These are phyloP conservation scores for Linaria vulgaris DNA, from an alignment of 257 asterid genomes.

Conservation along the genomic window DNA sequence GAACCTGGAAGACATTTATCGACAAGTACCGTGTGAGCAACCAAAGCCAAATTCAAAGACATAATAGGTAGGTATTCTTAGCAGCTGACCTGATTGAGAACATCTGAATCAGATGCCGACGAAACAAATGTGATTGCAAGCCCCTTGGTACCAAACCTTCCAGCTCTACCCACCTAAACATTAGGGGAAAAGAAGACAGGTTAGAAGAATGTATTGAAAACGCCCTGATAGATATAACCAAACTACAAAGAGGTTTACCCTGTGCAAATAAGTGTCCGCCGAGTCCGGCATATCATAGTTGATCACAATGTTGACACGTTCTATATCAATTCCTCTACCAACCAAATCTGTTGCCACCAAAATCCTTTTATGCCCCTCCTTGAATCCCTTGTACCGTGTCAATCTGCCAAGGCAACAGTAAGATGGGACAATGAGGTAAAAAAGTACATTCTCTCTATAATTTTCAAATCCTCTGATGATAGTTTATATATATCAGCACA, in stretches of 20 bases:
- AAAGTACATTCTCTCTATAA: neutral
- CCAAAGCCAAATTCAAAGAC: neutral
- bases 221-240: neutral
- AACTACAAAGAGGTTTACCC: conserved; percentile 42
- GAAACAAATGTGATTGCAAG: conserved; percentile 93
- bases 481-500: no score
- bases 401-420: conserved; percentile 40
- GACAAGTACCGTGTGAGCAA: conserved; percentile 14
- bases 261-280: conserved; percentile 86
- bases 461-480: no score
- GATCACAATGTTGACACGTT: conserved; percentile 86
- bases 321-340: conserved; percentile 92
- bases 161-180: conserved; percentile 88
- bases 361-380: conserved; percentile 94
- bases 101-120: conserved; percentile 90
- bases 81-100: conserved; percentile 69
- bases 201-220: neutral
- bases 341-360: conserved; percentile 93
- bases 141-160: conserved; percentile 92
- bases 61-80: neutral
- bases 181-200: neutral
- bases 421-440: neutral
- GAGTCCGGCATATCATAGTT: conserved; percentile 98
- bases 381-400: conserved; percentile 84
- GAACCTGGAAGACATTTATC: conserved; percentile 51